Evolutionary conservation across 1,139 yeast genomes (phyloP), one percentile per base, ranked within the genome.

Genomic region (Maudiozyma humilis): DNA sequence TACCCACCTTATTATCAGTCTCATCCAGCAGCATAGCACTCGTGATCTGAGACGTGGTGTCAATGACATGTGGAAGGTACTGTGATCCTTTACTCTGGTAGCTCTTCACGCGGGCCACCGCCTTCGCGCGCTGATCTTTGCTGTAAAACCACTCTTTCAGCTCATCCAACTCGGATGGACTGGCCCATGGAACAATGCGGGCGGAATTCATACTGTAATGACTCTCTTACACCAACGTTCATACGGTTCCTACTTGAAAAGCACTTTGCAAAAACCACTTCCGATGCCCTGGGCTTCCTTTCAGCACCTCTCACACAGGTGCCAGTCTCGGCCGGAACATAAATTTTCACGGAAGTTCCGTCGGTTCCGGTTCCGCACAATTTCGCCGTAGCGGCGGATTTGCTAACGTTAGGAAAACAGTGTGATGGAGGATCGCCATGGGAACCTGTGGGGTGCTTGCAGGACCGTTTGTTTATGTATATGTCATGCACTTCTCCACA

Each of bases 21-120:
- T 68, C 72, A 51, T 78, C 87, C 31, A 67, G 58, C 8, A 81
- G 52, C 2, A 53, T 54, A 0, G 82, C 73, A 4, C 84, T 72
- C 0, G 80, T 73, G 14, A 88, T 57, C 41, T 76, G 65, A 0
- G 82, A 72, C 0, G 96, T 87, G 29, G 80, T 68, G 57, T 85
- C 95, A 15, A 88, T 79, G 0, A 93, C 83, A 49, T 79, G 82
- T 27, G 95, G 95, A 46, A 88, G 71, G 44, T 55, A 56, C 37
- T 76, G 75, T 0, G 59, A 51, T 2, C 91, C 87, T 56, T 86
- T 73, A 1, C 81, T 71, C 56, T 75, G 70, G 57, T 79, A 79
- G 8, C 81, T 73, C 51, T 76, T 74, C 15, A 81, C 82, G 61
- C 76, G 69, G 10, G 71, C 75, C 44, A 85, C 72, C 3, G 83